These are phyloP conservation scores for Fusarium brachygibbosum DNA, from an alignment of 2,329 filamentous ascomycete species.

Conservation along the genomic window DNA sequence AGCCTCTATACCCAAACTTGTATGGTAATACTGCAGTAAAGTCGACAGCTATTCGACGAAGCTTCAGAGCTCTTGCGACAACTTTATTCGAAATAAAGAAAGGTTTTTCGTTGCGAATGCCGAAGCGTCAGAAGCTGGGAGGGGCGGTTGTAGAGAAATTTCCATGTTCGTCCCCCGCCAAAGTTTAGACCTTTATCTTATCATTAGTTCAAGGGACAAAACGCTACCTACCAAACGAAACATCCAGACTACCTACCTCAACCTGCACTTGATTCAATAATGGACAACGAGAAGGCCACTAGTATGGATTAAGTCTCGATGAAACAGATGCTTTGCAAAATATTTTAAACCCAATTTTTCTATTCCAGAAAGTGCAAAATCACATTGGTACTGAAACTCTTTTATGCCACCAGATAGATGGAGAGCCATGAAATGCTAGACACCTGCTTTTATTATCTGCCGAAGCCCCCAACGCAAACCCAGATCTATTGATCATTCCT, in stretches of 20 bases:
- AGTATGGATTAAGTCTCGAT: too few species aligned
- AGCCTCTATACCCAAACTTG: background rate
- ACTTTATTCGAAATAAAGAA: background rate
- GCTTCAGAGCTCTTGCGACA: background rate
- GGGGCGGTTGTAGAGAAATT: conserved; percentile 41
- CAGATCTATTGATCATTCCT: conserved; percentile 18
- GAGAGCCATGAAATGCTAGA: background rate
- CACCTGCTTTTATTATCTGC: background rate
- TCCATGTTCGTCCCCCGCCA: conserved; percentile 43
- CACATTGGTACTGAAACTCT: conserved; percentile 6
- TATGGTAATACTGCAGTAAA: too few species aligned
- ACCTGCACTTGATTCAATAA: background rate
- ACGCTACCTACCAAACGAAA: background rate
- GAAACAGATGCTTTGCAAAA: background rate
- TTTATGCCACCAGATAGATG: background rate
- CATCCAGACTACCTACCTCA: background rate
- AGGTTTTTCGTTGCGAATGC: background rate
- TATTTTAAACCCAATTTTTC: background rate
- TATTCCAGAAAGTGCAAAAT: background rate
- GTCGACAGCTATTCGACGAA: background rate
- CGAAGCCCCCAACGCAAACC: conserved; percentile 1
- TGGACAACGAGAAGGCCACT: background rate
- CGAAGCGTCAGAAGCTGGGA: conserved; percentile 13
- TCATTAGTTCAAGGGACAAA: conserved; percentile 15
- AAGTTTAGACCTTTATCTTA: conserved; percentile 44